These are phyloP conservation scores for Stagonosporopsis rhizophila DNA, from an alignment of 2,329 filamentous ascomycete genomes.

Conservation along the genomic window DNA sequence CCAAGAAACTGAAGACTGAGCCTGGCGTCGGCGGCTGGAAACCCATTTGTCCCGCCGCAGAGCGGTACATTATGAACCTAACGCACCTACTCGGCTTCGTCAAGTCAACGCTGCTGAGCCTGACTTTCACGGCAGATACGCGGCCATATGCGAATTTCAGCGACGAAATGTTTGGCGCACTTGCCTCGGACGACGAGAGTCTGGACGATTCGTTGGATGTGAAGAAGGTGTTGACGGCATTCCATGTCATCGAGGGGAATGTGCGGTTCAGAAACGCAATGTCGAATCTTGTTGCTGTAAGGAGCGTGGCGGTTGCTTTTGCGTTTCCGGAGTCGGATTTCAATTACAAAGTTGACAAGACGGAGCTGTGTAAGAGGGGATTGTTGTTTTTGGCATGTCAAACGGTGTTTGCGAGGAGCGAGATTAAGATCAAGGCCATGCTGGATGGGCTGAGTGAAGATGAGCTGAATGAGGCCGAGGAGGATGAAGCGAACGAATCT, in stretches of 20 bases:
- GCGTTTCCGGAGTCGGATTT: slow-evolving; percentile 42
- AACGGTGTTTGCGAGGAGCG: slow-evolving; percentile 38
- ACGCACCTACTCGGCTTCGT: slow-evolving; percentile 23
- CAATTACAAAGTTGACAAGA: slow-evolving; percentile 22
- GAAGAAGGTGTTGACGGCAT: slow-evolving; percentile 30
- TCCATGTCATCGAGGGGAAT: slow-evolving; percentile 33
- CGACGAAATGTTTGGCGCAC: slow-evolving; percentile 1
- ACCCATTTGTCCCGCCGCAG: slow-evolving; percentile 24
- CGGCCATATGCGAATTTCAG: slow-evolving; percentile 19
- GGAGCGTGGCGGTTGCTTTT: slow-evolving; percentile 31
- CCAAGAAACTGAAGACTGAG: slow-evolving; percentile 3
- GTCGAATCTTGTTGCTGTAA: slow-evolving; percentile 13
- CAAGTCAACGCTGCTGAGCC: slow-evolving; percentile 14
- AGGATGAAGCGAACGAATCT: slow-evolving; percentile 1
- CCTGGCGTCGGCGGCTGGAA: slow-evolving; percentile 20
- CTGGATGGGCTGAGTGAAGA: slow-evolving; percentile 25
- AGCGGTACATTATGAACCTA: slow-evolving; percentile 33
- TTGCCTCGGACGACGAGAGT: not conserved
- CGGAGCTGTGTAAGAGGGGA: slow-evolving; percentile 23
- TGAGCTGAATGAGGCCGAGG: slow-evolving; percentile 12
- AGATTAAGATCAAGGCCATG: slow-evolving; percentile 33
- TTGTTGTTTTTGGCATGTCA: slow-evolving; percentile 39
- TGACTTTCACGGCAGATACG: slow-evolving; percentile 26
- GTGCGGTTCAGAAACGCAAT: slow-evolving; percentile 28
- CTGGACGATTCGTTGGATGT: slow-evolving; percentile 22